A percentile compares a stretch with the other conserved stretches of the same genome.
phyloP scores from a whole-genome alignment of 768 basidiomycete genomes.

The Russula griseocarnosa region DNA sequence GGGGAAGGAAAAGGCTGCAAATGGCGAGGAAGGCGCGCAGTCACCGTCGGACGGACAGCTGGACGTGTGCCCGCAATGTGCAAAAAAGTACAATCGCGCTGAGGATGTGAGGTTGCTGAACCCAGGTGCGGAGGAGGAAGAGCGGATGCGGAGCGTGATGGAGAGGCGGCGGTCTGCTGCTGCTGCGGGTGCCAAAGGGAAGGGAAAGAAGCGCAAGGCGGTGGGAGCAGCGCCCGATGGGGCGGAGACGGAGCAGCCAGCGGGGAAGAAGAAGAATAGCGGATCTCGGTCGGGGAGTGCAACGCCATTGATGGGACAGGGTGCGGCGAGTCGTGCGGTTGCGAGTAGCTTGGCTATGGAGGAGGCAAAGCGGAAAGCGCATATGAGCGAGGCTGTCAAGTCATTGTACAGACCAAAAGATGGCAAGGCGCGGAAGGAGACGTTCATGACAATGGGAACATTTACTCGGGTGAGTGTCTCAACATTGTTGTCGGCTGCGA shows the following conservation, averaged over 20 bases:
- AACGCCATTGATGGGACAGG: slow-evolving; percentile 48
- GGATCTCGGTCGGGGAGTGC: slow-evolving; percentile 26
- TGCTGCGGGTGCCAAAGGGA: slow-evolving; percentile 48
- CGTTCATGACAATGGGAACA: slow-evolving; percentile 89
- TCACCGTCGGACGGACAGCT: slow-evolving; percentile 35
- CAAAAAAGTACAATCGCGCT: slow-evolving; percentile 55
- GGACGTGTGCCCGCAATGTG: slow-evolving; percentile 75
- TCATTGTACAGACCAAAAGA: slow-evolving; percentile 66
- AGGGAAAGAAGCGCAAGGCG: slow-evolving; percentile 61
- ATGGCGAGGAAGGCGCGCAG: slow-evolving; percentile 1
- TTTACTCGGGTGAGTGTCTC: slow-evolving; percentile 74
- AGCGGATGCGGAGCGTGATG: slow-evolving; percentile 54
- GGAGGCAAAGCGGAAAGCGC: slow-evolving; percentile 76
- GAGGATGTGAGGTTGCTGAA: slow-evolving; percentile 64
- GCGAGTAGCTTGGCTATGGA: slow-evolving; percentile 69
- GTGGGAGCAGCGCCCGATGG: slow-evolving; percentile 36
- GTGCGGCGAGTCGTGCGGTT: slow-evolving; percentile 58
- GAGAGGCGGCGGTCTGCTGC: slow-evolving; percentile 55
- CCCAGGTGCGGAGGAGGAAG: slow-evolving; percentile 62
- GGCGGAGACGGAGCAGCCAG: slow-evolving; percentile 35
- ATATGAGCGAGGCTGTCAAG: slow-evolving; percentile 84
- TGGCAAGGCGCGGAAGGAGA: slow-evolving; percentile 62
- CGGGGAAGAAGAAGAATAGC: slow-evolving; percentile 16
- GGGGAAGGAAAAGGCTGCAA: slow-evolving; percentile 30
- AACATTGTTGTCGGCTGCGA: not conserved